Base-by-base conservation (phyloP, 148 eudicot genomes). In the Fallopia convolvulus region DNA sequence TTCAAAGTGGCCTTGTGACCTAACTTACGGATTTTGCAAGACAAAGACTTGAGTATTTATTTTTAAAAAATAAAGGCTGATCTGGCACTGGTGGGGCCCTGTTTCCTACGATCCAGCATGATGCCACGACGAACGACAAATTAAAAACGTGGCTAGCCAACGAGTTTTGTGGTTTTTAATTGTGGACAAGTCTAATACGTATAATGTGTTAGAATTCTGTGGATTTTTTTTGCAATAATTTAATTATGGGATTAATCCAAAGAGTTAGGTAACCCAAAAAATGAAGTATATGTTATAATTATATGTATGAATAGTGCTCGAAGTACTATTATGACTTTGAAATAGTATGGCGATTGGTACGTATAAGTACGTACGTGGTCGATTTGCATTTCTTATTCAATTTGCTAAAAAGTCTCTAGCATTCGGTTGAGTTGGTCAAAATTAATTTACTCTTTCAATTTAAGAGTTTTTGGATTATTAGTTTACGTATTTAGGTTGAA, bases 21-120 rank as follows among this genome's bases (percentile, higher is more conserved):
- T 44, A 44, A 44, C 47, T 44, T 44, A 44, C 47, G 47, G 47
- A 9, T 9, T 44, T 44, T 7, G 47, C 47, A 44, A 44, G 7
- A 44, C 47, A 6, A 44, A 44, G 3, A 36, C 39, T 44, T 9
- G 8, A 41, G 44, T 4, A 5, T 41, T 41, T 4, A 41, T 41
- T 41, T 41, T 8, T 0, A 44, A 44, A 9, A 6, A 44, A 6
- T 8, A 44, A 44, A 44, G 10, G 4, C 10, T 58, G 65, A 58
- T 20, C 32, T 58, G 65, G 65, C 65, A 61, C 6, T 6, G 39
- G 70, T 61, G 70, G 70, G 70, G 17, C 39, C 70, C 36, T 61
- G 70, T 30, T 61, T 61, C 70, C 70, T 61, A 30, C 30, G 70
- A 10, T 30, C 36, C 70, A 61, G 70, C 70, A 61, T 61, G 70